Percentiles rank a stretch among this genome's conserved stretches.
Evolutionary conservation across 305 asterid genomes (phyloP).

Genomic region (Striga hermonthica): DNA sequence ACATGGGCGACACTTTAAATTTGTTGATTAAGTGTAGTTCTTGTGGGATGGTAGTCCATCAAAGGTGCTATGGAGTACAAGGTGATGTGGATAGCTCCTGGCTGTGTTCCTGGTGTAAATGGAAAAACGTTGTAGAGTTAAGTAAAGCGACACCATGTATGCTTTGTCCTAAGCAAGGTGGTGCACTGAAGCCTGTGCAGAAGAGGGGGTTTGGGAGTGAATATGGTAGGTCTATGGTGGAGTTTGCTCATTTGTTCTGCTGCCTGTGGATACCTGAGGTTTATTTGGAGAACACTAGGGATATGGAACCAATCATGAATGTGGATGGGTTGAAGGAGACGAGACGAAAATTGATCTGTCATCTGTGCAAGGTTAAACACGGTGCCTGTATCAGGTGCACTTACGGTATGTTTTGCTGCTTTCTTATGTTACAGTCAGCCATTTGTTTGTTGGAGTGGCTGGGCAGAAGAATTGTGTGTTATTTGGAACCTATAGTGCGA

Average conservation of each 20-base stretch:
- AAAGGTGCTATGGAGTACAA: slow-evolving; percentile 91
- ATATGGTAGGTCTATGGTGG: slow-evolving; percentile 36
- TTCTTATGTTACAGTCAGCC: slow-evolving; percentile 44
- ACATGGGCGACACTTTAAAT: slow-evolving; percentile 62
- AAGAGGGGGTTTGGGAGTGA: slow-evolving; percentile 42
- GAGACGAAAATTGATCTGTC: slow-evolving; percentile 71
- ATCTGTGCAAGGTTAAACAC: slow-evolving; percentile 88
- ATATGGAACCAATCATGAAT: slow-evolving; percentile 88
- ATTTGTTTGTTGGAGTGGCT: slow-evolving; percentile 41
- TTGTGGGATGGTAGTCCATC: slow-evolving; percentile 83
- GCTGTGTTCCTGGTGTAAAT: slow-evolving; percentile 92
- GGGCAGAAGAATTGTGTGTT: slow-evolving; percentile 35
- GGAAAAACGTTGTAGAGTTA: slow-evolving; percentile 39
- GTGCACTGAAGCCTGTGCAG: slow-evolving; percentile 82
- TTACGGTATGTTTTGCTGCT: slow-evolving; percentile 78
- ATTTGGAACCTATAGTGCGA: slow-evolving; percentile 27
- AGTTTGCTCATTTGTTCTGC: slow-evolving; percentile 92
- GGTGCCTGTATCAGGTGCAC: slow-evolving; percentile 99
- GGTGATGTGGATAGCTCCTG: slow-evolving; percentile 71
- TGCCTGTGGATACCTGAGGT: slow-evolving; percentile 96
- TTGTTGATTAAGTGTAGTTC: slow-evolving; percentile 68
- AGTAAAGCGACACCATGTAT: slow-evolving; percentile 59
- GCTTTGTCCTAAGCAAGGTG: slow-evolving; percentile 86
- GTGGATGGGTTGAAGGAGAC: slow-evolving; percentile 65
- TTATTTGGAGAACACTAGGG: slow-evolving; percentile 73